Percentiles rank a stretch among this genome's conserved stretches.
Evolutionary conservation across 140 eudicot species (phyloP).

Genomic region (Oenanthe javanica): DNA sequence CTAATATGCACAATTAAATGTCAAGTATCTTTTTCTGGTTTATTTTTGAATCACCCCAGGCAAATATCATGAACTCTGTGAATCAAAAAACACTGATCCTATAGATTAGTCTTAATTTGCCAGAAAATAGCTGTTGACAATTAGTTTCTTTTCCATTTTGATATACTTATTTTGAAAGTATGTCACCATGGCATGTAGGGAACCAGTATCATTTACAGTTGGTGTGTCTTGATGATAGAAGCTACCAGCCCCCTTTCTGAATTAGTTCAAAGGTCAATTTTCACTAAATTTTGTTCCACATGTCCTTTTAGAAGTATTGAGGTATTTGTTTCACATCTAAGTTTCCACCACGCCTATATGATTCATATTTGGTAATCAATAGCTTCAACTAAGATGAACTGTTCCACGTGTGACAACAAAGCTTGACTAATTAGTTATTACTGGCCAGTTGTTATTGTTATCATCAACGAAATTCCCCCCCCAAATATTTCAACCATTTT

Average conservation of each 20-base stretch:
- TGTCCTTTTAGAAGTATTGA: neutral
- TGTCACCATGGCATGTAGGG: neutral
- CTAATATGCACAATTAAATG: neutral
- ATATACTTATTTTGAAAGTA: neutral
- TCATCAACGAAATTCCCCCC: neutral
- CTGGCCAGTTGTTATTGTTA: neutral
- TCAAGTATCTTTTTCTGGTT: neutral
- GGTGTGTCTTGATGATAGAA: neutral
- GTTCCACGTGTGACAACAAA: neutral
- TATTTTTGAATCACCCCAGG: neutral
- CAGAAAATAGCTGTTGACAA: neutral
- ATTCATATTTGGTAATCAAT: neutral
- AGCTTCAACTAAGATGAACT: conserved; percentile 2
- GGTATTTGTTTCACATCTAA: neutral
- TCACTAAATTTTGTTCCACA: conserved; percentile 10
- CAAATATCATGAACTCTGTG: no score
- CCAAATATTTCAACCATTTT: neutral
- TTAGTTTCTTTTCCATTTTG: neutral
- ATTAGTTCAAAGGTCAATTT: conserved; percentile 15
- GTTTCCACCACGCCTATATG: neutral
- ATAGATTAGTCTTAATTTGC: no score
- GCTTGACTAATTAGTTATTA: neutral
- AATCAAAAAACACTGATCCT: no score
- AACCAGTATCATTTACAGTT: conserved; percentile 4
- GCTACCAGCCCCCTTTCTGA: neutral